phyloP scores from a whole-genome alignment of 805 yeast genomes.

The Saccharomycopsis olivae region DNA sequence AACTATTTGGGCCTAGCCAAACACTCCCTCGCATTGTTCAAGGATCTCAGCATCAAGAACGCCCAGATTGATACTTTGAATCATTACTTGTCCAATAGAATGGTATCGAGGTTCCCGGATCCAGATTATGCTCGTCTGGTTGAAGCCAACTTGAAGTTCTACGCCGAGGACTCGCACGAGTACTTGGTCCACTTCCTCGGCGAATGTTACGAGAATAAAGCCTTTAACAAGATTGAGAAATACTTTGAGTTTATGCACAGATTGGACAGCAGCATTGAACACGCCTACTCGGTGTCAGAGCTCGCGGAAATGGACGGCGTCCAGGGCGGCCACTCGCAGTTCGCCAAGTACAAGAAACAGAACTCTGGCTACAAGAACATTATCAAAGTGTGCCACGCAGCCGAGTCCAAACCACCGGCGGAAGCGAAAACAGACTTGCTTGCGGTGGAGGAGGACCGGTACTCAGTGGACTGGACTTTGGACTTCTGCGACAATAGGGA shows the following conservation, averaged over 20 bases:
- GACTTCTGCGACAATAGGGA: conserved; percentile 16
- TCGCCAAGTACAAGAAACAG: conserved; percentile 1
- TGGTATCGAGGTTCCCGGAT: conserved; percentile 10
- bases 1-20: conserved; percentile 9
- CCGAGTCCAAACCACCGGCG: not conserved
- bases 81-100: conserved; percentile 10
- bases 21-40: not conserved
- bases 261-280: conserved; percentile 12
- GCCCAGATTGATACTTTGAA: conserved; percentile 17
- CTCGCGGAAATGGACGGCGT: not conserved
- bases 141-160: conserved; percentile 4
- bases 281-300: conserved; percentile 3
- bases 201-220: conserved; percentile 9
- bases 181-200: conserved; percentile 11
- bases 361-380: conserved; percentile 6
- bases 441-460: not conserved
- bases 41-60: conserved; percentile 10
- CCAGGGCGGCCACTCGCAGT: not conserved
- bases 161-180: conserved; percentile 2
- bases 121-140: not conserved
- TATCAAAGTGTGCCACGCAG: conserved; percentile 2
- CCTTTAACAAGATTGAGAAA: conserved; percentile 17
- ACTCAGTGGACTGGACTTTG: not conserved
- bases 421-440: not conserved
- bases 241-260: conserved; percentile 13